Conservation (phyloP, 768 basidiomycete species). For the Multifurca ochricompacta region DNA sequence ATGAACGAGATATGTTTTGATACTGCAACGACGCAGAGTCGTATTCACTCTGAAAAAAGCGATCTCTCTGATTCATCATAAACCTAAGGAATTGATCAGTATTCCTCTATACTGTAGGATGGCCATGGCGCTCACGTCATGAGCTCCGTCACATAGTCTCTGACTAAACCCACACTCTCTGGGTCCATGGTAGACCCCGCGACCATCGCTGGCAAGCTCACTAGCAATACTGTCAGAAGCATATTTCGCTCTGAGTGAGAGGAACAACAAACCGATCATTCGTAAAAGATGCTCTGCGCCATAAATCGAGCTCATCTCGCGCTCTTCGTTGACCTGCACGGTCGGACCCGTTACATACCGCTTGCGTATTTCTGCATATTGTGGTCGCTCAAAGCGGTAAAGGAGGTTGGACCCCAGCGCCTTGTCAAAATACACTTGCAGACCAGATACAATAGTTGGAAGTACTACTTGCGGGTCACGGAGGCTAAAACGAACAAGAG, state of each 20-base stretch:
- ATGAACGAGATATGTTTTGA: conserved; percentile 21
- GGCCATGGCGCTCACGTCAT: conserved; percentile 48
- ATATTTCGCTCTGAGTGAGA: neutral
- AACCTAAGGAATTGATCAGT: conserved; percentile 4
- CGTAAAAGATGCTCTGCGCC: conserved; percentile 91
- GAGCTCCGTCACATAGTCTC: conserved; percentile 87
- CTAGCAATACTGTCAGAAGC: conserved; percentile 33
- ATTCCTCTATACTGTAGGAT: neutral
- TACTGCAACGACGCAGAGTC: conserved; percentile 22
- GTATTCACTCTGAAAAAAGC: conserved; percentile 19
- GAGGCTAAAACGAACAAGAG: conserved; percentile 34
- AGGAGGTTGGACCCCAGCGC: conserved; percentile 83
- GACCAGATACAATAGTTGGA: conserved; percentile 76
- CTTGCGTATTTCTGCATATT: conserved; percentile 77
- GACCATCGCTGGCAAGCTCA: conserved; percentile 88
- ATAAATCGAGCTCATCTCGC: conserved; percentile 84
- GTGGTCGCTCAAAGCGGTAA: conserved; percentile 91
- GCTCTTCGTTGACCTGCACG: conserved; percentile 60
- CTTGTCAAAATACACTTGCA: conserved; percentile 90
- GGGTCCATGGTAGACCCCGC: conserved; percentile 83
- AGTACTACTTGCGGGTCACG: conserved; percentile 64
- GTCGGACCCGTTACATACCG: conserved; percentile 65
- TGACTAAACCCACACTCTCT: conserved; percentile 73
- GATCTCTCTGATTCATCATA: conserved; percentile 17
- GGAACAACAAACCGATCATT: conserved; percentile 65